phyloP scores from a whole-genome alignment of 768 basidiomycete species.

The Dioszegia hungarica region DNA sequence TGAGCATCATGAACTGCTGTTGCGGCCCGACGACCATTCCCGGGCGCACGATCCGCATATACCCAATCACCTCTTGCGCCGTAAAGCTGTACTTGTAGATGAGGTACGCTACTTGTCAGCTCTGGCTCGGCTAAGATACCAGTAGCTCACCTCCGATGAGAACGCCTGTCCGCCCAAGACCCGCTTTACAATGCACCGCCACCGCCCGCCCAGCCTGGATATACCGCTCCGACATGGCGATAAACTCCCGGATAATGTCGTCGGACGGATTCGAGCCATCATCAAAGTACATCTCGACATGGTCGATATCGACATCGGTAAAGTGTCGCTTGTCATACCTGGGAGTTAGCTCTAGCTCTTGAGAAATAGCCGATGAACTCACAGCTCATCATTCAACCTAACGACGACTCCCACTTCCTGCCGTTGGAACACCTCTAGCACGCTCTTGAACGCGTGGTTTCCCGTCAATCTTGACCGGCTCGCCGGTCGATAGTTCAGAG shows the following conservation, averaged over 20 bases:
- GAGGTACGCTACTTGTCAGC: constrained; percentile 65
- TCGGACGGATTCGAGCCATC: constrained; percentile 97
- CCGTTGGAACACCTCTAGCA: constrained; percentile 86
- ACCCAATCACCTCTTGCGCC: constrained; percentile 90
- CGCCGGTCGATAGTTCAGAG: not conserved
- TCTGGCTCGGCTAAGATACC: not conserved
- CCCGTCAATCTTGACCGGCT: constrained; percentile 60
- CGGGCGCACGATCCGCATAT: constrained; percentile 95
- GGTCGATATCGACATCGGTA: constrained; percentile 31
- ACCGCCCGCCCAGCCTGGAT: constrained; percentile 69
- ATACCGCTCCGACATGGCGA: constrained; percentile 73
- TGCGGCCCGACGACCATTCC: constrained; percentile 53
- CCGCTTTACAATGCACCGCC: constrained; percentile 75
- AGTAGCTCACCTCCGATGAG: constrained; percentile 64
- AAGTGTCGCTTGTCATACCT: constrained; percentile 35
- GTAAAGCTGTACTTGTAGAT: constrained; percentile 99
- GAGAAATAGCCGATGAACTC: constrained; percentile 54
- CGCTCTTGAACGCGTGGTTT: constrained; percentile 63
- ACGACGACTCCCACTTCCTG: constrained; percentile 83
- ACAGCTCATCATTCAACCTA: constrained; percentile 86
- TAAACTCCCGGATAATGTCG: constrained; percentile 87
- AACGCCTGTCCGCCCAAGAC: constrained; percentile 91
- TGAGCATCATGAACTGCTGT: constrained; percentile 43
- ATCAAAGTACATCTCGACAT: constrained; percentile 72
- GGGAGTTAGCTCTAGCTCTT: constrained; percentile 52